Evolutionary conservation across 2,329 filamentous ascomycete genomes (phyloP), one percentile per base, ranked within the genome.

Genomic region (Trichoderma sp.): DNA sequence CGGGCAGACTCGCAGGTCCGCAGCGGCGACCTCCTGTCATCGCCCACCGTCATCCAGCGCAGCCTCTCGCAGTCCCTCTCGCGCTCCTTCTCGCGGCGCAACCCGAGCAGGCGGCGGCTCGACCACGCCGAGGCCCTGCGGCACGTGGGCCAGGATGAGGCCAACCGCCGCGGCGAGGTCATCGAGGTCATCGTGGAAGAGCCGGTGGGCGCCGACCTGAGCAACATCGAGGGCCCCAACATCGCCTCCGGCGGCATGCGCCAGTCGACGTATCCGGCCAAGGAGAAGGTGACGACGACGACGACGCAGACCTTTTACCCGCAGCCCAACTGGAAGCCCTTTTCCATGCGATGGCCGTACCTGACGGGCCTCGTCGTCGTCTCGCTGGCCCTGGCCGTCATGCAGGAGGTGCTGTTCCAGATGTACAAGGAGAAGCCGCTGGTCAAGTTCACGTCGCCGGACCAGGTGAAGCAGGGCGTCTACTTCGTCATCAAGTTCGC

Each of bases 401-500:
- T 76, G 44, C 81, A 85, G 69, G 87, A 90, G 73, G 70, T 83
- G 3, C 69, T 89, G 0, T 88, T 82, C 68, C 85, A 80, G 47
- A 76, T 74, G 64, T 87, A 84, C 24, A 69, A 74, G 5, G 70
- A 74, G 3, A 41, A 52, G 2, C 80, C 83, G 2, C 75, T 87
- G 6, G 71, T 86, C 58, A 74, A 68, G 24, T 89, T 89, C 70
- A 74, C 73, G 9, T 75, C 74, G 0, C 83, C 86, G 0, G 71
- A 76, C 4, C 78, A 87, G 4, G 79, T 90, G 19, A 74, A 79
- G 0, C 76, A 82, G 0, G 77, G 77, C 26, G 71, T 81, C 3
- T 90, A 88, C 72, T 88, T 90, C 69, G 79, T 81, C 26, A 80
- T 89, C 76, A 88, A 88, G 73, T 90, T 89, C 71, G 74, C 83